Evolutionary conservation across 2,329 filamentous ascomycete genomes (phyloP).

Genomic region (Arthrinium phaeospermum): DNA sequence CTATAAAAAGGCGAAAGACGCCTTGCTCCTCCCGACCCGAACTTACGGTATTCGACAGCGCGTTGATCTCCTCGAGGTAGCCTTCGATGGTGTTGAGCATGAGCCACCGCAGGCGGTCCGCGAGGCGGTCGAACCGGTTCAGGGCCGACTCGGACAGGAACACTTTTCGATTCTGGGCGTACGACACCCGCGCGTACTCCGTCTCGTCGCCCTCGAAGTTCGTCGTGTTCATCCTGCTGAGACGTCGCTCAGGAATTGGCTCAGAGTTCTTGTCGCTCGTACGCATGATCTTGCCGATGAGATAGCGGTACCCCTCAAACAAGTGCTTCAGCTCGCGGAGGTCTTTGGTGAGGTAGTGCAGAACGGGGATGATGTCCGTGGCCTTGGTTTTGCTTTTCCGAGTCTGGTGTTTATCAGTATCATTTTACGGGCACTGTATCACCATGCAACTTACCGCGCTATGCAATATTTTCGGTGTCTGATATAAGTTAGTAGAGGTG

Average conservation of each 20-base stretch:
- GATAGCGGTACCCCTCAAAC: slow-evolving; percentile 64
- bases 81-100: slow-evolving; percentile 67
- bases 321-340: slow-evolving; percentile 65
- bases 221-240: neutral
- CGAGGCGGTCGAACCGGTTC: slow-evolving; percentile 63
- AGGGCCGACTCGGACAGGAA: slow-evolving; percentile 52
- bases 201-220: neutral
- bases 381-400: slow-evolving; percentile 46
- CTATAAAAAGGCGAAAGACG: no score
- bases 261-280: slow-evolving; percentile 42
- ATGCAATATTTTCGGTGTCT: slow-evolving; percentile 44
- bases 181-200: neutral
- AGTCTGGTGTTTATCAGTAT: slow-evolving; percentile 30
- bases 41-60: slow-evolving; percentile 69
- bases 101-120: slow-evolving; percentile 63
- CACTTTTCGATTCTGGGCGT: slow-evolving; percentile 29
- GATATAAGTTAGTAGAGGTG: neutral
- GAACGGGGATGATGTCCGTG: slow-evolving; percentile 58
- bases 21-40: no score
- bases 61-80: slow-evolving; percentile 72
- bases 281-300: slow-evolving; percentile 63
- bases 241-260: neutral
- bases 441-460: slow-evolving; percentile 38
- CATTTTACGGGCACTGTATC: neutral
- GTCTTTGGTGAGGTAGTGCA: slow-evolving; percentile 66